A percentile compares a stretch with the other conserved stretches of the same genome.
These are phyloP conservation scores for Fusarium sp. DNA, from an alignment of 2,329 filamentous ascomycete species.

Conservation along the genomic window DNA sequence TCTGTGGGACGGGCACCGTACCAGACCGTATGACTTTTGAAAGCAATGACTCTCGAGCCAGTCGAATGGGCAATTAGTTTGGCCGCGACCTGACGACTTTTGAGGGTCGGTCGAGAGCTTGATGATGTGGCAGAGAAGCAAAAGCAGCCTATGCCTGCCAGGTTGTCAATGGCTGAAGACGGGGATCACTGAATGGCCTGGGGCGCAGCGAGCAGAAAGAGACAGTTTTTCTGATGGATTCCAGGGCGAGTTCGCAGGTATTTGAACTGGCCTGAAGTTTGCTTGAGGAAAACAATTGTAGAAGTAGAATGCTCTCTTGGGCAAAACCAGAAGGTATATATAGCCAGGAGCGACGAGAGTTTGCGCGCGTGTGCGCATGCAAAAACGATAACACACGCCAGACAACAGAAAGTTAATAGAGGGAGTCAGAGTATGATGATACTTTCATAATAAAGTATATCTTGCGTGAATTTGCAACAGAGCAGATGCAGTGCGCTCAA, in stretches of 20 bases:
- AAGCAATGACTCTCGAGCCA: constrained; percentile 39
- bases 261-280: constrained; percentile 4
- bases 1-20: constrained; percentile 46
- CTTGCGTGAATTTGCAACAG: constrained; percentile 6
- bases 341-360: background rate
- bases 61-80: constrained; percentile 33
- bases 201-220: constrained; percentile 30
- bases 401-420: constrained; percentile 11
- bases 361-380: constrained; percentile 45
- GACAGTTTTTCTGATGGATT: constrained; percentile 15
- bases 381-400: constrained; percentile 28
- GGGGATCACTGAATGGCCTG: constrained; percentile 32
- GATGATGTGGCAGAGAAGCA: constrained; percentile 42
- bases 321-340: background rate
- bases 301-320: background rate
- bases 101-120: constrained; percentile 30
- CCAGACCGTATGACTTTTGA: constrained; percentile 46
- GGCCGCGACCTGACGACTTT: constrained; percentile 44
- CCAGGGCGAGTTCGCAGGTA: constrained; percentile 3
- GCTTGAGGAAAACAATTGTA: background rate
- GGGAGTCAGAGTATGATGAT: constrained; percentile 9
- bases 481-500: constrained; percentile 4
- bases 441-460: constrained; percentile 3
- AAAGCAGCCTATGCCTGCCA: constrained; percentile 15
- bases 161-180: constrained; percentile 28